These are phyloP conservation scores for Rhodotorula taiwanensis DNA, from an alignment of 768 basidiomycete genomes.

Conservation along the genomic window DNA sequence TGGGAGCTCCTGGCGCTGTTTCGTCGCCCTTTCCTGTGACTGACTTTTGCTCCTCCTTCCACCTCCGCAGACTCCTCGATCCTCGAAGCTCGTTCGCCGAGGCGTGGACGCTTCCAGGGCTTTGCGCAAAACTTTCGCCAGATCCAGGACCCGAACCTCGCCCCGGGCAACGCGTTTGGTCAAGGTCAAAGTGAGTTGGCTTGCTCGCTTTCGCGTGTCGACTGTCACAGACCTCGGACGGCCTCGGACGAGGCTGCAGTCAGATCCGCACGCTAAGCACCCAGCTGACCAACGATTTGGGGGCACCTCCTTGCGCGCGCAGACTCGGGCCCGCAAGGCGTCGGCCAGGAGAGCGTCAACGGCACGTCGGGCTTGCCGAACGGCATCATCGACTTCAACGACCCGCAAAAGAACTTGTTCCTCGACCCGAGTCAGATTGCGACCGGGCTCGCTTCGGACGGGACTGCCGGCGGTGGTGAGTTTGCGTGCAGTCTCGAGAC, in stretches of 20 bases:
- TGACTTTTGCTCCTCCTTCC: too few species aligned
- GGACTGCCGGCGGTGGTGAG: conserved; percentile 29
- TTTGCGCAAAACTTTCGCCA: background rate
- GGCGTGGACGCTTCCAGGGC: background rate
- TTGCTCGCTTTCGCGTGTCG: background rate
- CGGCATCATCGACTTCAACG: conserved; percentile 33
- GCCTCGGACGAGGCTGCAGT: background rate
- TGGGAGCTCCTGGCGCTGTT: too few species aligned
- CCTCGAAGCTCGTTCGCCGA: too few species aligned
- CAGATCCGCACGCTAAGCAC: background rate
- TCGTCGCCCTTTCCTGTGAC: too few species aligned
- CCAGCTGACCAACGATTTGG: background rate
- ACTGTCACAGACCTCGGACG: background rate
- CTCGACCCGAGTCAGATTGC: conserved; percentile 55
- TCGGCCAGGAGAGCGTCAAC: conserved; percentile 33
- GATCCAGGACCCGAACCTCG: background rate
- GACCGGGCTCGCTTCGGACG: conserved; percentile 52
- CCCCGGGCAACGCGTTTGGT: background rate
- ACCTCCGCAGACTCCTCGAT: too few species aligned
- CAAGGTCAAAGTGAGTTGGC: conserved; percentile 3
- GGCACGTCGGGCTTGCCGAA: conserved; percentile 19
- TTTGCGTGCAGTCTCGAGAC: background rate
- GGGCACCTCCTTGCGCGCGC: background rate
- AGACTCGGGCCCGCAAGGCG: conserved; percentile 5
- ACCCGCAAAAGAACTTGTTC: conserved; percentile 48